Evolutionary conservation across 2,329 filamentous ascomycete species (phyloP).

Genomic region (Cytospora piceae): DNA sequence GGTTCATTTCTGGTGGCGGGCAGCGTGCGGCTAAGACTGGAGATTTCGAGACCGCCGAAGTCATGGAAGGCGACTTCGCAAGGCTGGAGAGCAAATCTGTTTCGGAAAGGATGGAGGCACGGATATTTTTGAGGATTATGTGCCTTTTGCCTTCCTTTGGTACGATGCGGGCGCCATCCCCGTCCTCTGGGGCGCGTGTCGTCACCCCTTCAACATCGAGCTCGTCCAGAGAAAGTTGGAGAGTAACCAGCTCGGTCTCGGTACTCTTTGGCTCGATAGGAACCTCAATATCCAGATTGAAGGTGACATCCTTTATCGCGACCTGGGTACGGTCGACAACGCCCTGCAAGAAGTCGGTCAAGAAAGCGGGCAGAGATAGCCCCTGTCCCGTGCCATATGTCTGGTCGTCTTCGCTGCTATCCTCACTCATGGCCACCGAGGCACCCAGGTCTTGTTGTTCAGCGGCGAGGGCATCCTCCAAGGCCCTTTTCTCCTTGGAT

Average conservation of each 20-base stretch:
- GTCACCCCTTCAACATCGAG: slow-evolving; percentile 71
- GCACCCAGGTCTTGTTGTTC: slow-evolving; percentile 66
- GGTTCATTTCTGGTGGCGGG: slow-evolving; percentile 34
- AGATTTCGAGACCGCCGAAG: slow-evolving; percentile 56
- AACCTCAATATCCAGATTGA: slow-evolving; percentile 67
- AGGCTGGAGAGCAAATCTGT: slow-evolving; percentile 66
- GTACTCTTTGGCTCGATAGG: slow-evolving; percentile 52
- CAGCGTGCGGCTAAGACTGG: slow-evolving; percentile 41
- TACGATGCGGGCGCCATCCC: slow-evolving; percentile 42
- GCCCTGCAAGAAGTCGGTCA: slow-evolving; percentile 74
- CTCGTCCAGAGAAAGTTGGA: slow-evolving; percentile 67
- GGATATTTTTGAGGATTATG: slow-evolving; percentile 65
- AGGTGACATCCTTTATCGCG: slow-evolving; percentile 64
- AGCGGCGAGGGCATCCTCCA: slow-evolving; percentile 70
- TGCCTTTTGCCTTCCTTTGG: slow-evolving; percentile 68
- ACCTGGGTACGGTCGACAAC: slow-evolving; percentile 73
- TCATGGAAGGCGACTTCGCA: slow-evolving; percentile 60
- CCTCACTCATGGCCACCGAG: slow-evolving; percentile 61
- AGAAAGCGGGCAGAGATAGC: slow-evolving; percentile 69
- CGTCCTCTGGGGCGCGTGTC: slow-evolving; percentile 39
- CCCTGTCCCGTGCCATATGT: slow-evolving; percentile 70
- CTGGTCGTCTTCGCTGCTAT: slow-evolving; percentile 64
- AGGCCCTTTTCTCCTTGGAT: slow-evolving; percentile 63
- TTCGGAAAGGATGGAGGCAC: slow-evolving; percentile 69
- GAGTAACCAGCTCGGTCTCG: slow-evolving; percentile 59